Evolutionary conservation across 2,329 filamentous ascomycete genomes (phyloP).

Genomic region (Rutstroemia sp.): DNA sequence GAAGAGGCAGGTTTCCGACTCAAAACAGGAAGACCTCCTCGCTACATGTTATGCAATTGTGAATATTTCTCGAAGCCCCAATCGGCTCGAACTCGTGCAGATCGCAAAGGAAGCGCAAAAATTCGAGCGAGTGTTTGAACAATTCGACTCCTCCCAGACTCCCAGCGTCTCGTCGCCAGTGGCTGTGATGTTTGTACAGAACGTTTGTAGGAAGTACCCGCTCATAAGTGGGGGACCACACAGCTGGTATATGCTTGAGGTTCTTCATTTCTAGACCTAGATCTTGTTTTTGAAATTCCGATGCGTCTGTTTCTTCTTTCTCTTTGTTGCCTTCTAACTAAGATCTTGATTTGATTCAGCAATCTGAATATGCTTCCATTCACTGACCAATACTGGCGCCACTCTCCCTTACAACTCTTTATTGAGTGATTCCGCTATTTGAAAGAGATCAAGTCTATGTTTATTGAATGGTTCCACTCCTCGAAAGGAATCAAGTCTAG

Average conservation of each 20-base stretch:
- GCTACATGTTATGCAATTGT: no score
- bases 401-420: background rate
- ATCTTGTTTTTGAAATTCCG: background rate
- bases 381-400: background rate
- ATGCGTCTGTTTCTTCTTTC: background rate
- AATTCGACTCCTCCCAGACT: background rate
- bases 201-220: background rate
- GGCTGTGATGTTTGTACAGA: background rate
- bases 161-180: background rate
- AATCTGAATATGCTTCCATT: background rate
- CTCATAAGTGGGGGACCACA: background rate
- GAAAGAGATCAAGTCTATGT: background rate
- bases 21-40: no score
- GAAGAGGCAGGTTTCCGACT: no score
- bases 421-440: background rate
- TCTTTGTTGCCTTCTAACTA: background rate
- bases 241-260: background rate
- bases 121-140: no score
- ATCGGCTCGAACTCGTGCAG: no score
- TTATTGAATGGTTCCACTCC: background rate
- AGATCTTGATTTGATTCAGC: background rate
- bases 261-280: background rate
- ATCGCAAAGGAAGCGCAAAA: no score
- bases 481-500: background rate
- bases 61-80: no score